Percentiles rank a stretch among this genome's conserved stretches.
Conservation (phyloP, 1,284 basidiomycete genomes). For the Cryptococcus sp. region DNA sequence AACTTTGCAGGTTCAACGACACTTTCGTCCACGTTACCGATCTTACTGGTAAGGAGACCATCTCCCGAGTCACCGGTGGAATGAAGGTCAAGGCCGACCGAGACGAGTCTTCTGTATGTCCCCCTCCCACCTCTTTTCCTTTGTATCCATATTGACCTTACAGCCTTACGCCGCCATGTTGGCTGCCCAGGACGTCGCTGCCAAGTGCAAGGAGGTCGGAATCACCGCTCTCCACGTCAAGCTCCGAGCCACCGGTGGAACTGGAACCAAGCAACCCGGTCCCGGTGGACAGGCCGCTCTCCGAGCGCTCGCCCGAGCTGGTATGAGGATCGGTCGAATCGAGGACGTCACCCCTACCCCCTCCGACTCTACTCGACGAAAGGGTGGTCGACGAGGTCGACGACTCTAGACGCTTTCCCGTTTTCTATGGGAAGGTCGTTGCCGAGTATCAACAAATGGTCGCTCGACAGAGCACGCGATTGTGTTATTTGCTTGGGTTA, state of each 20-base stretch:
- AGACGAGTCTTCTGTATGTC: slow-evolving; percentile 81
- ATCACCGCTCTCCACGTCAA: slow-evolving; percentile 85
- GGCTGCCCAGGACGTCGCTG: slow-evolving; percentile 94
- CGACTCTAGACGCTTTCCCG: slow-evolving; percentile 58
- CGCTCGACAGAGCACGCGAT: slow-evolving; percentile 21
- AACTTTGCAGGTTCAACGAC: slow-evolving; percentile 75
- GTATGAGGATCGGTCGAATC: slow-evolving; percentile 97
- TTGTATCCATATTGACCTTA: slow-evolving; percentile 9
- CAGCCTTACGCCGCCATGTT: slow-evolving; percentile 94
- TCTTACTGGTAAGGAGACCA: slow-evolving; percentile 97
- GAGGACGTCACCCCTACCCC: slow-evolving; percentile 94
- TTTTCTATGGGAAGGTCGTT: background rate
- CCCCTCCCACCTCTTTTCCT: slow-evolving; percentile 46
- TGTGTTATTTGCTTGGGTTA: background rate
- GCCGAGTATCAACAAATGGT: slow-evolving; percentile 5
- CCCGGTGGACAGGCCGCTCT: slow-evolving; percentile 98
- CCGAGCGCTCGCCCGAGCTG: slow-evolving; percentile 95
- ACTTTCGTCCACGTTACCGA: slow-evolving; percentile 99
- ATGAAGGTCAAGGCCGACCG: slow-evolving; percentile 99
- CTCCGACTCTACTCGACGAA: slow-evolving; percentile 94
- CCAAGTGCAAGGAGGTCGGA: slow-evolving; percentile 96
- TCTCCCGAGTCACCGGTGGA: slow-evolving; percentile 97
- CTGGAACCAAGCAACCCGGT: slow-evolving; percentile 97
- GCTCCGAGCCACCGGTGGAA: slow-evolving; percentile 96
- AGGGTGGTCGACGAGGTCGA: slow-evolving; percentile 99